phyloP scores from a whole-genome alignment of 2,329 filamentous ascomycete genomes.

The Acrodontium crateriforme region DNA sequence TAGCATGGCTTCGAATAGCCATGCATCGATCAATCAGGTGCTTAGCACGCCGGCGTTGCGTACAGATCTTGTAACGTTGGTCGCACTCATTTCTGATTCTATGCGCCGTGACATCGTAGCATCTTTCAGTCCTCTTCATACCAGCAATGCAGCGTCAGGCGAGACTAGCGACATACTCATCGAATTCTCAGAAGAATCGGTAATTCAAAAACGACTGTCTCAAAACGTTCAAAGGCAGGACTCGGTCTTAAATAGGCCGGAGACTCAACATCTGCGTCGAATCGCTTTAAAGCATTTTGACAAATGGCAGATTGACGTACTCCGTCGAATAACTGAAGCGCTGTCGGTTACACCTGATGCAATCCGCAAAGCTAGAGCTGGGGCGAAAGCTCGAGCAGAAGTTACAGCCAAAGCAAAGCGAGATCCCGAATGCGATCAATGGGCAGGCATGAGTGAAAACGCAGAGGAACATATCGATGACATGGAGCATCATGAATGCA shows the following conservation, averaged over 20 bases:
- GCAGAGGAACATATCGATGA: constrained; percentile 17
- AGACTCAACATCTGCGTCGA: constrained; percentile 52
- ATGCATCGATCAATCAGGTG: no score
- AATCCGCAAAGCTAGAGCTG: constrained; percentile 9
- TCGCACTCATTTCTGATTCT: not conserved
- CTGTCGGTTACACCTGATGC: constrained; percentile 24
- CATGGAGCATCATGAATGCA: constrained; percentile 25
- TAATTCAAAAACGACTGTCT: not conserved
- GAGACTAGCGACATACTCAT: not conserved
- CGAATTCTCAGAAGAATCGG: not conserved
- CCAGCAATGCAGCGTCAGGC: not conserved
- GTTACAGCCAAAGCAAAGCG: constrained; percentile 8
- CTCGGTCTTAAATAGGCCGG: constrained; percentile 36
- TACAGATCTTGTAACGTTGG: not conserved
- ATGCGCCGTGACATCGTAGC: not conserved
- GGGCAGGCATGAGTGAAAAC: constrained; percentile 17
- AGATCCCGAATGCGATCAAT: constrained; percentile 11
- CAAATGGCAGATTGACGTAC: constrained; percentile 62
- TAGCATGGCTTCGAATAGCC: no score
- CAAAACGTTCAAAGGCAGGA: constrained; percentile 20
- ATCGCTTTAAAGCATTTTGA: constrained; percentile 59
- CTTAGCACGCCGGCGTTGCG: not conserved
- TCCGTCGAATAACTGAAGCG: constrained; percentile 58
- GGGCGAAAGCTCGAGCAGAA: constrained; percentile 5
- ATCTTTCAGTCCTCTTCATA: not conserved